Evolutionary conservation across 2,329 filamentous ascomycete species (phyloP).

Genomic region (Rhinocladiella similis): DNA sequence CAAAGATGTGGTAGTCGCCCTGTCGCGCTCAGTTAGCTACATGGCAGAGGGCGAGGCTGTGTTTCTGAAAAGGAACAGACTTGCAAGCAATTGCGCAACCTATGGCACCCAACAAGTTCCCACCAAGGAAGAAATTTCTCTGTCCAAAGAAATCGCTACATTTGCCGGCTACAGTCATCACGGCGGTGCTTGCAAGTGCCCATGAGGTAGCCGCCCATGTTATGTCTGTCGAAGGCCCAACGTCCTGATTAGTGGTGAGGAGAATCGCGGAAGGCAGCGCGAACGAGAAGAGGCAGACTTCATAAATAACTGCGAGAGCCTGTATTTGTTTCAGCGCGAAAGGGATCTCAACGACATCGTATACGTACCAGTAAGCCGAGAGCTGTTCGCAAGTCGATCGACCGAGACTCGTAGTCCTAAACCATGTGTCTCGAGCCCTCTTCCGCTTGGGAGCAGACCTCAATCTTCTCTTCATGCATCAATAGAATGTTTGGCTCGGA

Average conservation of each 20-base stretch:
- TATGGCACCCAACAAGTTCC: slow-evolving; percentile 12
- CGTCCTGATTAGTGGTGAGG: slow-evolving; percentile 13
- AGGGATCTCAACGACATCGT: too few species aligned
- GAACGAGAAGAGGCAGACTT: slow-evolving; percentile 13
- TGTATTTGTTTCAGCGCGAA: too few species aligned
- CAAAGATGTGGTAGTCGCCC: slow-evolving; percentile 7
- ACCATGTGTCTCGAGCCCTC: too few species aligned
- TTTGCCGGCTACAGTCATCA: slow-evolving; percentile 13
- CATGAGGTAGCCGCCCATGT: slow-evolving; percentile 13
- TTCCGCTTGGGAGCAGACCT: too few species aligned
- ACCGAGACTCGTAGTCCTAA: too few species aligned
- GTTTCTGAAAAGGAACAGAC: background rate
- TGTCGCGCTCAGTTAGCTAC: too few species aligned
- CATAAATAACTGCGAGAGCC: slow-evolving; percentile 19
- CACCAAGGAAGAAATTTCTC: slow-evolving; percentile 10
- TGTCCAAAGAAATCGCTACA: slow-evolving; percentile 20
- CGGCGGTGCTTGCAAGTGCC: slow-evolving; percentile 8
- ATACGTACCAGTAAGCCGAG: background rate
- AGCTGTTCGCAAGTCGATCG: background rate
- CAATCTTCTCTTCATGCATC: too few species aligned
- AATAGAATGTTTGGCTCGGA: too few species aligned
- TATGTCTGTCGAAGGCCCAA: slow-evolving; percentile 13
- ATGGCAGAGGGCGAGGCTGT: too few species aligned
- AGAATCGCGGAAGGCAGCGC: slow-evolving; percentile 8
- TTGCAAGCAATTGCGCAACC: slow-evolving; percentile 11